These are phyloP conservation scores for Periconia macrospinosa DNA, from an alignment of 2,329 filamentous ascomycete genomes.

Conservation along the genomic window DNA sequence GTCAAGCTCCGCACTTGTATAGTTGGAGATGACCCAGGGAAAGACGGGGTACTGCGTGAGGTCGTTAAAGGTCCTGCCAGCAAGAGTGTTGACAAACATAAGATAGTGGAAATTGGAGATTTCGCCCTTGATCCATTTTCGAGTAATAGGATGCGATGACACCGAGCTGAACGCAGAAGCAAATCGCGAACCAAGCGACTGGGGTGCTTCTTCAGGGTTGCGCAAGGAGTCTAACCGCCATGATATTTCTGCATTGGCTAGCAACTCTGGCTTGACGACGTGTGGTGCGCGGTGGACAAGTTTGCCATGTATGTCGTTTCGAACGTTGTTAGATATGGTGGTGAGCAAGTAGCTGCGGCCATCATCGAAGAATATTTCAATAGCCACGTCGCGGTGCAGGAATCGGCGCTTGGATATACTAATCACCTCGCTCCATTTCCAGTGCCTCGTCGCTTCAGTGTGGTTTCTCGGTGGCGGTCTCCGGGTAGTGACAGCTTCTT, in stretches of 20 bases:
- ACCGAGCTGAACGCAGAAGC: conserved; percentile 88
- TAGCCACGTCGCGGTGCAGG: conserved; percentile 89
- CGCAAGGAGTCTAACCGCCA: conserved; percentile 90
- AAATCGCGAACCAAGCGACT: conserved; percentile 81
- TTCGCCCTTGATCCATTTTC: conserved; percentile 89
- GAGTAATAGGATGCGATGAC: conserved; percentile 80
- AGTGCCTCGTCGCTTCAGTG: conserved; percentile 78
- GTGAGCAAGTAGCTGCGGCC: conserved; percentile 93
- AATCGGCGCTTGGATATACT: conserved; percentile 96
- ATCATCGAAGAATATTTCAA: conserved; percentile 98
- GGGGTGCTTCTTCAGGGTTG: conserved; percentile 63
- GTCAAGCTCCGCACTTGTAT: conserved; percentile 90
- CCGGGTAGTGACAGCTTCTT: conserved; percentile 62
- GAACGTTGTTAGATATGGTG: conserved; percentile 69
- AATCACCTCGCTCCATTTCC: conserved; percentile 93
- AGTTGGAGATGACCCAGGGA: conserved; percentile 95
- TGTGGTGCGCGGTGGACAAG: conserved; percentile 80
- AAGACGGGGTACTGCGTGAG: conserved; percentile 98
- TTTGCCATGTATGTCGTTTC: conserved; percentile 80
- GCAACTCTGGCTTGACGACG: conserved; percentile 67
- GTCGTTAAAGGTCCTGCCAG: conserved; percentile 95
- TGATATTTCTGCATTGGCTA: conserved; percentile 79
- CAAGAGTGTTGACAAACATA: conserved; percentile 98
- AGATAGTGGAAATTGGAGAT: conserved; percentile 99
- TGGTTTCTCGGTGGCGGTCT: conserved; percentile 34